Conservation (phyloP, 2,329 filamentous ascomycete genomes). For the Acrocalymma vagum region DNA sequence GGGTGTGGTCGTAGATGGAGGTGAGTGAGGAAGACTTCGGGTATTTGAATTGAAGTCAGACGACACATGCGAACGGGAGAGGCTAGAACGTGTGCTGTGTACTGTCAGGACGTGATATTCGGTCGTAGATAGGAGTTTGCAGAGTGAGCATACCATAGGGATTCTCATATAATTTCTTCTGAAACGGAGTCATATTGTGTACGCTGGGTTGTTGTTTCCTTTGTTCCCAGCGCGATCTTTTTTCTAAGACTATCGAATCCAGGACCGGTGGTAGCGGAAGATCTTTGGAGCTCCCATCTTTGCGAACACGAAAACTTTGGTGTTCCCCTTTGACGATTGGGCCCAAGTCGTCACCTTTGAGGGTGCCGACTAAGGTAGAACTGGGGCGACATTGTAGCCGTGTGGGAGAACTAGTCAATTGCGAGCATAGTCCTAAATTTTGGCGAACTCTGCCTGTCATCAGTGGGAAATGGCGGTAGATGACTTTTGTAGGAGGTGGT, state of each 20-base stretch:
- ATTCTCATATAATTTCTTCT: slow-evolving; percentile 67
- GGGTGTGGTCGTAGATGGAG: slow-evolving; percentile 67
- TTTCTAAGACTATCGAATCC: slow-evolving; percentile 51
- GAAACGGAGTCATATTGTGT: slow-evolving; percentile 58
- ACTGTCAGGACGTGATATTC: slow-evolving; percentile 8
- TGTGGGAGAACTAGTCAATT: slow-evolving; percentile 15
- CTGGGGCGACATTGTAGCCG: slow-evolving; percentile 19
- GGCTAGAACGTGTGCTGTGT: slow-evolving; percentile 67
- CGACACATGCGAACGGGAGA: slow-evolving; percentile 67
- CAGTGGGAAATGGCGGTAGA: slow-evolving; percentile 15
- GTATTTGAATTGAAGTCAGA: slow-evolving; percentile 60
- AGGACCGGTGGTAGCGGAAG: slow-evolving; percentile 60
- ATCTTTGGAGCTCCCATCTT: slow-evolving; percentile 36
- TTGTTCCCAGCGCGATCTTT: slow-evolving; percentile 46
- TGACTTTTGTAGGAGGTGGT: slow-evolving; percentile 1
- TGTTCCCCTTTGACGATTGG: slow-evolving; percentile 40
- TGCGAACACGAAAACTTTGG: slow-evolving; percentile 41
- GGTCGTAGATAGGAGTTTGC: background rate
- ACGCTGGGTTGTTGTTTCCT: slow-evolving; percentile 53
- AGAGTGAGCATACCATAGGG: slow-evolving; percentile 64
- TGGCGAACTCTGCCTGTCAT: slow-evolving; percentile 37
- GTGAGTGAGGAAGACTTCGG: slow-evolving; percentile 69
- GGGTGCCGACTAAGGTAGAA: slow-evolving; percentile 15
- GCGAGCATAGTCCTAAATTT: slow-evolving; percentile 26
- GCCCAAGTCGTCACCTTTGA: slow-evolving; percentile 34